Percentiles rank a stretch among this genome's conserved stretches.
phyloP scores from a whole-genome alignment of 148 eudicot genomes.

The Beta vulgaris region DNA sequence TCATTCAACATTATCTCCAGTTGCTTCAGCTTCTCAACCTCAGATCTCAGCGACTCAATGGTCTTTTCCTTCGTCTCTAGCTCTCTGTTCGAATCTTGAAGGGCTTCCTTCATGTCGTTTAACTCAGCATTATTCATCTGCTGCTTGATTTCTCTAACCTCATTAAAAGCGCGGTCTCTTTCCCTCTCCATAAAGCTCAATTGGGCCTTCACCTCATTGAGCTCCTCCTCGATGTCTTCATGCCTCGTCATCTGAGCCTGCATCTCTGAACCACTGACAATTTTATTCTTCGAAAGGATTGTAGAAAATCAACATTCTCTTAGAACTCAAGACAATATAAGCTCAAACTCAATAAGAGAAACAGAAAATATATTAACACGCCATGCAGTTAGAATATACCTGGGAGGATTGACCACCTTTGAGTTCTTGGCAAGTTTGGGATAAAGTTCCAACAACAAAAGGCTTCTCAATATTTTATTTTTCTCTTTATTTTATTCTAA shows the following conservation, averaged over 20 bases:
- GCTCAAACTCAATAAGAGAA: background rate
- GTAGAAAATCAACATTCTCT: conserved; percentile 21
- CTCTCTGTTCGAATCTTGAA: conserved; percentile 30
- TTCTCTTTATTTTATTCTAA: no score
- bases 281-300: background rate
- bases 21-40: conserved; percentile 41
- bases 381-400: conserved; percentile 16
- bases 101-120: conserved; percentile 30
- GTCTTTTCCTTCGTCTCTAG: conserved; percentile 37
- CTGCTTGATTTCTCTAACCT: conserved; percentile 36
- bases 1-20: conserved; percentile 33
- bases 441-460: background rate
- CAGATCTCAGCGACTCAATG: conserved; percentile 39
- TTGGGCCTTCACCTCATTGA: conserved; percentile 40
- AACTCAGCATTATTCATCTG: conserved; percentile 30
- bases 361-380: background rate
- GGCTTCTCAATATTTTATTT: background rate
- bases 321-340: conserved; percentile 17
- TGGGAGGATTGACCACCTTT: conserved; percentile 1
- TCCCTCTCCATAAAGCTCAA: conserved; percentile 36
- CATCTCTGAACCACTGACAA: conserved; percentile 12
- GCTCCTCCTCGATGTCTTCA: conserved; percentile 45
- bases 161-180: conserved; percentile 31
- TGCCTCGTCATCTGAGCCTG: conserved; percentile 26
- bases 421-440: conserved; percentile 11